These are phyloP conservation scores for Ploettnerulaceae sp. DNA, from an alignment of 2,329 filamentous ascomycete species.

Conservation along the genomic window DNA sequence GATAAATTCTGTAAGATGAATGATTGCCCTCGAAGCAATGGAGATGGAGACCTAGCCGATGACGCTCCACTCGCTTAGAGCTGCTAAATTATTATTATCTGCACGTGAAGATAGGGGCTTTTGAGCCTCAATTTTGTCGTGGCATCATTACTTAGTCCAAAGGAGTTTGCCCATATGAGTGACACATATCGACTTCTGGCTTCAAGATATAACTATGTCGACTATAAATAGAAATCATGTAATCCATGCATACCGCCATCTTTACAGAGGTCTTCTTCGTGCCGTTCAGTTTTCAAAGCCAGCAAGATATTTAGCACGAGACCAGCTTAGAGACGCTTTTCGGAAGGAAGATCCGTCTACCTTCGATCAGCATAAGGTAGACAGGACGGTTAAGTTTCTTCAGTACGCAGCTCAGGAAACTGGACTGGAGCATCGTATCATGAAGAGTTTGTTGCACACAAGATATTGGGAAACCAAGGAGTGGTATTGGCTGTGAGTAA, in stretches of 20 bases:
- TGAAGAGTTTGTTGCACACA: slow-evolving; percentile 62
- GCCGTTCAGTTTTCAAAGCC: slow-evolving; percentile 70
- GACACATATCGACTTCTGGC: neutral
- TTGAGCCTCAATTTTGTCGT: neutral
- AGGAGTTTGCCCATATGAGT: no score
- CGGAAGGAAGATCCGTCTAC: slow-evolving; percentile 40
- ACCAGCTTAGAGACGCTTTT: slow-evolving; percentile 57
- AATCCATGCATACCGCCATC: slow-evolving; percentile 61
- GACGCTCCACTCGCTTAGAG: slow-evolving; percentile 8
- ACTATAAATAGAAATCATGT: slow-evolving; percentile 34
- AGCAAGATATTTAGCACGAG: slow-evolving; percentile 56
- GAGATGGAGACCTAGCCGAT: slow-evolving; percentile 5
- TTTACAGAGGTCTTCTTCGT: slow-evolving; percentile 62
- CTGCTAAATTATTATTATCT: neutral
- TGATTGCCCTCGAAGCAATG: neutral
- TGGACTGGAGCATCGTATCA: slow-evolving; percentile 66
- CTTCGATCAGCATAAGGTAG: slow-evolving; percentile 49
- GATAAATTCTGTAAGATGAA: neutral
- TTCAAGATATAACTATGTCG: slow-evolving; percentile 16
- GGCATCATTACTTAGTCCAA: no score
- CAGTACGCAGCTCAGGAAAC: slow-evolving; percentile 55
- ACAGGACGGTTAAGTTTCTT: slow-evolving; percentile 67
- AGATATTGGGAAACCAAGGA: slow-evolving; percentile 17
- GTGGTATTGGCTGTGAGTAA: slow-evolving; percentile 6
- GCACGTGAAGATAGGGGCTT: slow-evolving; percentile 6